Conservation (phyloP, 2,329 filamentous ascomycete species). For the Curvularia sp. region DNA sequence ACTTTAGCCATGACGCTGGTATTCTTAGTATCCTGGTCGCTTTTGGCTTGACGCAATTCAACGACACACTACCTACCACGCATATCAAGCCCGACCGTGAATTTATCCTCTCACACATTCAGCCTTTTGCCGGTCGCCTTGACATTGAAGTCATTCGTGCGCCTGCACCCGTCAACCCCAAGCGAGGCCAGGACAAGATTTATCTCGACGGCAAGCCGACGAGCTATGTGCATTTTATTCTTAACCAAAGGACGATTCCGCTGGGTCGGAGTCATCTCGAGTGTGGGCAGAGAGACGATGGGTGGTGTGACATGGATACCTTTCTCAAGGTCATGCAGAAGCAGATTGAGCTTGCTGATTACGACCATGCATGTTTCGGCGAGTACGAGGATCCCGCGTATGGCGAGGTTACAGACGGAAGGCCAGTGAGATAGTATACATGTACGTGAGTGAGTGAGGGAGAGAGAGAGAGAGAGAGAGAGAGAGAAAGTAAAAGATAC, state of each 20-base stretch:
- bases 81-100: slow-evolving; percentile 63
- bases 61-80: slow-evolving; percentile 63
- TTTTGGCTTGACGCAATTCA: slow-evolving; percentile 75
- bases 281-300: slow-evolving; percentile 72
- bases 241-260: slow-evolving; percentile 77
- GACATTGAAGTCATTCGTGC: slow-evolving; percentile 77
- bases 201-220: slow-evolving; percentile 65
- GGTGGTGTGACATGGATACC: slow-evolving; percentile 76
- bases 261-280: slow-evolving; percentile 70
- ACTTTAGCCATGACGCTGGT: slow-evolving; percentile 81
- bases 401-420: slow-evolving; percentile 60
- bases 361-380: slow-evolving; percentile 71
- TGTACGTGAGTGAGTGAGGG: not conserved
- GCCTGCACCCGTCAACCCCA: slow-evolving; percentile 63
- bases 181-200: slow-evolving; percentile 40
- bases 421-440: slow-evolving; percentile 45
- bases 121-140: slow-evolving; percentile 74
- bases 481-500: no score
- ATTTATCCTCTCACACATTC: slow-evolving; percentile 71
- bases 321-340: slow-evolving; percentile 69
- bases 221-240: slow-evolving; percentile 74
- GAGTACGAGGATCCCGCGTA: slow-evolving; percentile 60
- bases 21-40: slow-evolving; percentile 74
- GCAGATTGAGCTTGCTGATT: slow-evolving; percentile 66
- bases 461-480: no score